Conservation (phyloP, 2,329 filamentous ascomycete genomes). For the Didymella pomorum region DNA sequence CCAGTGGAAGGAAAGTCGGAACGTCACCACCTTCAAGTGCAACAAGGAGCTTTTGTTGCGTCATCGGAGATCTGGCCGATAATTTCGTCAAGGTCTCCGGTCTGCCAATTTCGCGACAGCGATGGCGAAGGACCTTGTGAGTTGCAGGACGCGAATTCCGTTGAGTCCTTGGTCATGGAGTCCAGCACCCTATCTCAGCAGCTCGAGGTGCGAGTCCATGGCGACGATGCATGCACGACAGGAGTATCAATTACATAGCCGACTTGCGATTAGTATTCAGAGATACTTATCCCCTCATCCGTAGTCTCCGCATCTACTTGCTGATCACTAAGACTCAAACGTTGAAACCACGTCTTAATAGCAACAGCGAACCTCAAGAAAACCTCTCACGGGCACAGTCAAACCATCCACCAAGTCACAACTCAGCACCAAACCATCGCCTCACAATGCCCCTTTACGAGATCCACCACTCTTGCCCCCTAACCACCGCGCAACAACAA, state of each 20-base stretch:
- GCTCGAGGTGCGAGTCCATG: background rate
- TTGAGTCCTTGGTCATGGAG: background rate
- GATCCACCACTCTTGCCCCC: constrained; percentile 50
- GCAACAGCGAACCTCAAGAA: background rate
- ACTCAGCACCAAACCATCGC: background rate
- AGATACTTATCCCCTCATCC: background rate
- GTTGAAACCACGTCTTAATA: background rate
- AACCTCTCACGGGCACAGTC: background rate
- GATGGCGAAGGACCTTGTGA: background rate
- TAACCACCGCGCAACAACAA: constrained; percentile 47
- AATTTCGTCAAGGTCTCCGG: background rate
- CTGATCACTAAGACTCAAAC: background rate
- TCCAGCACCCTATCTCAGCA: background rate
- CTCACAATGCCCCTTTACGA: constrained; percentile 56
- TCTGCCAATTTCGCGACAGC: background rate
- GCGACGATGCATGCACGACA: background rate
- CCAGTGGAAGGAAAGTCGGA: background rate
- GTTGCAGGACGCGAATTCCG: background rate
- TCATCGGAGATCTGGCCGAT: background rate
- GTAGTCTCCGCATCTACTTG: background rate
- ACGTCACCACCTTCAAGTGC: background rate
- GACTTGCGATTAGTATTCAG: background rate
- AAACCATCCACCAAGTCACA: background rate
- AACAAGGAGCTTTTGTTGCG: background rate
- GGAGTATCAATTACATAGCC: background rate